Conservation (phyloP, 345 rosid species). For the Citrus australasica region DNA sequence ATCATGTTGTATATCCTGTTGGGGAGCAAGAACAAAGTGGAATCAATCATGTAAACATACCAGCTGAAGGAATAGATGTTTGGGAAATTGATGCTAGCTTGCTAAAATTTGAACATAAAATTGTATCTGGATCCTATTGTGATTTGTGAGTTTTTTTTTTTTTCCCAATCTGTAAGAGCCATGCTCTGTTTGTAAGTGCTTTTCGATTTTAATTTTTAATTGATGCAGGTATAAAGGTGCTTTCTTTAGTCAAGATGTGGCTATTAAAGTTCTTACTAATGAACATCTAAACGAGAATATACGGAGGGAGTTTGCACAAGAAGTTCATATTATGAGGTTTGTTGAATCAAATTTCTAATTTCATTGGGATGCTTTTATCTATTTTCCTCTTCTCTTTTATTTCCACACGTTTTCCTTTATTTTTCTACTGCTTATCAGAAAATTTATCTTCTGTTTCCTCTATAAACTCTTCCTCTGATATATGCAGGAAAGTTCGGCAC, state of each 20-base stretch:
- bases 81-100: conserved; percentile 58
- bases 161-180: not conserved
- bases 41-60: conserved; percentile 29
- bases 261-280: conserved; percentile 42
- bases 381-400: not conserved
- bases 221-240: conserved; percentile 48
- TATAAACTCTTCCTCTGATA: conserved; percentile 9
- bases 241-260: conserved; percentile 49
- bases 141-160: conserved; percentile 39
- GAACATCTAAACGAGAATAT: conserved; percentile 40
- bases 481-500: conserved; percentile 58
- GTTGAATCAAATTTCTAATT: conserved; percentile 5
- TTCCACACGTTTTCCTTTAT: not conserved
- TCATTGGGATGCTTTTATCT: not conserved
- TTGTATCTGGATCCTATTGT: conserved; percentile 42
- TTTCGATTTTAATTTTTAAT: conserved; percentile 7
- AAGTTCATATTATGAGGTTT: conserved; percentile 55
- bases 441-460: not conserved
- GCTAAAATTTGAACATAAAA: conserved; percentile 40
- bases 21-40: conserved; percentile 30
- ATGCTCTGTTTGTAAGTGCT: conserved; percentile 5
- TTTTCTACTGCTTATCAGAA: not conserved
- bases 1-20: conserved; percentile 23
- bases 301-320: conserved; percentile 48
- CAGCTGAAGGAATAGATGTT: conserved; percentile 41